Base-by-base conservation (phyloP, 768 basidiomycete species). In the Pleurotus salmoneostramineus region DNA sequence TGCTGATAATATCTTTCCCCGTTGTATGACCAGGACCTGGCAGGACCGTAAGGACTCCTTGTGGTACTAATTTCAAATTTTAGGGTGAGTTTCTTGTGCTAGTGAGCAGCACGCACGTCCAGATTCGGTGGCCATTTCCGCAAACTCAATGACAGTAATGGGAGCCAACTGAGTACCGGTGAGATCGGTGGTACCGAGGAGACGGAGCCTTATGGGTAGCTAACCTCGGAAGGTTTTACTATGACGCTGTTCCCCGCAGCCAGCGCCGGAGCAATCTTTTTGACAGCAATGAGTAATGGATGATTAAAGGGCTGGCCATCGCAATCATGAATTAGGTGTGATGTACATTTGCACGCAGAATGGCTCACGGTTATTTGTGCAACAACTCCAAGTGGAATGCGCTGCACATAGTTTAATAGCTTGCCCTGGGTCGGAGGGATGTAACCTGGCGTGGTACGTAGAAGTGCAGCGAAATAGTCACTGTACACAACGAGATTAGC, bases 241-340 rank as follows among this genome's bases (percentile, higher is more conserved):
- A 93, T 78, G 48, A 94, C 86, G 54, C 85, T 86, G 64, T 93
- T 93, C 4, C 91, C 92, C 6, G 91, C 89, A 45, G 92, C 92
- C 31, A 94, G 74, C 1, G 90, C 91, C 4, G 90, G 90, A 0
- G 87, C 89, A 56, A 94, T 88, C 71, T 95, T 95, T 77, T 95
- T 95, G 55, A 94, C 68, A 2, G 91, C 90, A 60, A 95, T 95
- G 36, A 95, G 70, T n/a, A 95, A 73, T 0, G 93, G 93, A 62
- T 95, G 92, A 63, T 95, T 95, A 70, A 93, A 94, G 2, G 92
- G 90, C 88, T 92, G 60, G 46, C 50, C 5, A 27, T 36, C 8
- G 7, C 50, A 27, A 43, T 11, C 17, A 55, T 36, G 35, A 32
- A 31, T 12, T 51, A 60, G 36, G 52, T 5, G 27, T 36, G 8